Percentiles rank a stretch among this genome's conserved stretches.
phyloP scores from a whole-genome alignment of 2,329 filamentous ascomycete genomes.

The Aspergillus latus region DNA sequence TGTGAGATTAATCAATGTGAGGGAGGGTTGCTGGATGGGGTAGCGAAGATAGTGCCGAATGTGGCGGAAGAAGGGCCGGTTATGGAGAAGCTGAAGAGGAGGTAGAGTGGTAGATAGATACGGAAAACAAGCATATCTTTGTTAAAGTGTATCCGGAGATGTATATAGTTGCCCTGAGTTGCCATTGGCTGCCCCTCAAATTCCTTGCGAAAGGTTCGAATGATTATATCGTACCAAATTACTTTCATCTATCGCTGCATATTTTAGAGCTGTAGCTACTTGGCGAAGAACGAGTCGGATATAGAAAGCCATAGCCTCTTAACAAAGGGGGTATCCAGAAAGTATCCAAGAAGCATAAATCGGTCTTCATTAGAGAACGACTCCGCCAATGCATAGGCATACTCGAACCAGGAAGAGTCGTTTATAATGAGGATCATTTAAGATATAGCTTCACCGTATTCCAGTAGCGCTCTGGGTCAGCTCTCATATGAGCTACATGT shows the following conservation, averaged over 20 bases:
- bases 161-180: background rate
- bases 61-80: slow-evolving; percentile 15
- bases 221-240: too few relatives aligned
- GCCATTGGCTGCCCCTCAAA: too few relatives aligned
- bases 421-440: slow-evolving; percentile 1
- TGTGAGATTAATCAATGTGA: slow-evolving; percentile 54
- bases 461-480: slow-evolving; percentile 43
- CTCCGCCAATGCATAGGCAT: background rate
- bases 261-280: too few relatives aligned
- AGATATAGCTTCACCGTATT: slow-evolving; percentile 31
- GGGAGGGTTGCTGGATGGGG: slow-evolving; percentile 19
- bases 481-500: slow-evolving; percentile 44
- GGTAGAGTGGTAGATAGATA: background rate
- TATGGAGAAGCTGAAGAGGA: slow-evolving; percentile 14
- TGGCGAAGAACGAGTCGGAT: too few relatives aligned
- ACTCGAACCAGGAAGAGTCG: background rate
- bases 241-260: too few relatives aligned
- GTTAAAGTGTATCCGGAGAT: background rate
- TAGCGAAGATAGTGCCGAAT: slow-evolving; percentile 11
- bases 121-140: background rate
- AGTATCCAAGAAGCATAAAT: background rate
- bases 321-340: too few relatives aligned
- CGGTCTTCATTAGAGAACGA: background rate
- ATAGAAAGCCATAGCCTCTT: too few relatives aligned
- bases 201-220: too few relatives aligned